Conservation (phyloP, 106 monocot species). For the Narthecium ossifragum region DNA sequence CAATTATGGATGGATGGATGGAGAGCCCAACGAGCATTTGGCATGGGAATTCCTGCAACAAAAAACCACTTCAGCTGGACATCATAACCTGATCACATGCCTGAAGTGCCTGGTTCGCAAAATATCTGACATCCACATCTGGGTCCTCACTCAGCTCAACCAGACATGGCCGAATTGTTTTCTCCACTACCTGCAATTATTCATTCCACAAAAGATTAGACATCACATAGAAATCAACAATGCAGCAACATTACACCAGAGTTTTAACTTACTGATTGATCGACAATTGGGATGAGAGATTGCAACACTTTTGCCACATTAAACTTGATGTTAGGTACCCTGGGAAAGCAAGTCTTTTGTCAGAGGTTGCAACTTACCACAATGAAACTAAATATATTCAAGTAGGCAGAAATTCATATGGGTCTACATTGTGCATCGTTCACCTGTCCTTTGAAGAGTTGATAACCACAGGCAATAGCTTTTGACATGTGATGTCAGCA, state of each 20-base stretch:
- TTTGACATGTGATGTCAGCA: slow-evolving; percentile 68
- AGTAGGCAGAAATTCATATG: not conserved
- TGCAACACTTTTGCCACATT: slow-evolving; percentile 90
- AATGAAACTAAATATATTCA: not conserved
- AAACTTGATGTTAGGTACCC: slow-evolving; percentile 95
- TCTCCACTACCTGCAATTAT: slow-evolving; percentile 54
- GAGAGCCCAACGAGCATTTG: not conserved
- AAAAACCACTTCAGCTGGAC: slow-evolving; percentile 17
- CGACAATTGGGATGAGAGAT: slow-evolving; percentile 60
- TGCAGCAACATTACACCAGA: not conserved
- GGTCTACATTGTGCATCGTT: not conserved
- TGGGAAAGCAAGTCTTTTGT: slow-evolving; percentile 9
- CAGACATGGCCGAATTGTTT: slow-evolving; percentile 66
- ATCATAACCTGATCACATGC: slow-evolving; percentile 70
- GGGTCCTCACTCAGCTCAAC: slow-evolving; percentile 81
- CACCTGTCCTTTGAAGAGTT: slow-evolving; percentile 78
- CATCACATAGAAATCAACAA: not conserved
- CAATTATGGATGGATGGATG: not conserved
- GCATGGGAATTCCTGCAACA: not conserved
- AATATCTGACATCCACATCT: slow-evolving; percentile 89
- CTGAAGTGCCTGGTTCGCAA: slow-evolving; percentile 60
- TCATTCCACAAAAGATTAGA: slow-evolving; percentile 1
- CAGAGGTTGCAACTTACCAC: not conserved
- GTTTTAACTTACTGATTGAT: slow-evolving; percentile 53
- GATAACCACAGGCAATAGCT: slow-evolving; percentile 65